Base-by-base conservation (phyloP, 2,329 filamentous ascomycete genomes). In the Drechslerella stenobrocha region DNA sequence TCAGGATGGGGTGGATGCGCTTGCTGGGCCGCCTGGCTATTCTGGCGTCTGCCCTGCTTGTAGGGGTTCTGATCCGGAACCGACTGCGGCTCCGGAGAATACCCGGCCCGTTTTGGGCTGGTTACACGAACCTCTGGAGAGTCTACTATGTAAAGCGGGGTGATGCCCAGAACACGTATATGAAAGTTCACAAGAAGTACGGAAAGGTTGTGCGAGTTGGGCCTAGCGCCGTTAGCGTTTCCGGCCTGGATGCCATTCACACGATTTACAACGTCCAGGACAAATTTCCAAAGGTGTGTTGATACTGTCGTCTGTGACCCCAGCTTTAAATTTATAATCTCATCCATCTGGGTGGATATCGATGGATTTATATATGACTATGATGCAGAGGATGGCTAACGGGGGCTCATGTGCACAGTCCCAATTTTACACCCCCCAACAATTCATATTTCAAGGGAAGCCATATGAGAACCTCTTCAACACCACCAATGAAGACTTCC, bases 221-320 rank as follows among this genome's bases (percentile, higher is more conserved):
- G 0, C 89, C 89, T 0, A 90, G 90, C 70, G 79, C 79, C 0
- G 76, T 93, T 0, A 89, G 87, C 0, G 90, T 93, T 73, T 82
- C 86, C 1, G 82, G 89, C 70, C 87, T 89, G 0, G 82, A 82
- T 63, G 87, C 87, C 0, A 79, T 92, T 71, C 88, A 88, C 76
- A 78, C 79, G 8, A 91, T 93, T 44, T 95, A 93, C 75, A 88
- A 88, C 0, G 76, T 92, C 42, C 92, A 91, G 75, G 91, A 91
- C 76, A 87, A 88, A 0, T 87, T 90, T 71, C 78, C 82, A 47
- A 93, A 93, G 82, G 87, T 88, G n/a, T n/a, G n/a, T n/a, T n/a
- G n/a, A n/a, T n/a, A n/a, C n/a, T 32, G 7, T 15, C 8, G 20
- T n/a, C 23, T 46, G 5, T 51, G 20, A 59, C 42, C 52, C 23